These are phyloP conservation scores for Tuber borchii DNA, from an alignment of 495 filamentous ascomycete species.

Conservation along the genomic window DNA sequence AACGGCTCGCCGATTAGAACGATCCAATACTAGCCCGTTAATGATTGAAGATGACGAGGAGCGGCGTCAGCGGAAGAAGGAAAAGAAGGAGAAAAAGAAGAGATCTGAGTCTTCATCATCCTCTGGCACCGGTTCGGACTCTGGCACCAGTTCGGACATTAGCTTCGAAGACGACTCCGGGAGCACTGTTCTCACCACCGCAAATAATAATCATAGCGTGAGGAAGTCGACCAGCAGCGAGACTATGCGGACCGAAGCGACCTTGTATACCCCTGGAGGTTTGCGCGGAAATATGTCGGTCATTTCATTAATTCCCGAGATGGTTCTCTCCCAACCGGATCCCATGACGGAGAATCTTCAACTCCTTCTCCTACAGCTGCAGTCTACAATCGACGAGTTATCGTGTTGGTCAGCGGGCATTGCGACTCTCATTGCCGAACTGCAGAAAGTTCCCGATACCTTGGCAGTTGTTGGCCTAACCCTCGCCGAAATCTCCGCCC, in stretches of 20 bases:
- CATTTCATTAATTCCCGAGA: conserved; percentile 28
- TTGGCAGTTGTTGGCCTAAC: conserved; percentile 91
- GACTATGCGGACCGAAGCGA: conserved; percentile 20
- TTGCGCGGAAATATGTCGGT: conserved; percentile 24
- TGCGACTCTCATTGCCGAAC: conserved; percentile 69
- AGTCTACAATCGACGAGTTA: conserved; percentile 39
- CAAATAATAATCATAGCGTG: background rate
- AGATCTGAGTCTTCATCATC: conserved; percentile 16
- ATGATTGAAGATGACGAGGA: conserved; percentile 17
- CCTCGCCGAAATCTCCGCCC: conserved; percentile 78
- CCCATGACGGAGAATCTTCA: conserved; percentile 30
- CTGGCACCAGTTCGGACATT: conserved; percentile 4
- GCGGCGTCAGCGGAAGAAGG: conserved; percentile 26
- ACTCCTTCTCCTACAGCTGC: conserved; percentile 31
- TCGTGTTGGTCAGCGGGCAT: conserved; percentile 36
- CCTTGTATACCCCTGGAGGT: conserved; percentile 12
- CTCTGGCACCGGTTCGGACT: conserved; percentile 6
- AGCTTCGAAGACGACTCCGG: conserved; percentile 12
- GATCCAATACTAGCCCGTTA: background rate
- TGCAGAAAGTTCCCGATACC: conserved; percentile 86
- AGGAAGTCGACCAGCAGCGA: conserved; percentile 17
- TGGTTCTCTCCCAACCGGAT: conserved; percentile 27
- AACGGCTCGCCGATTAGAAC: background rate
- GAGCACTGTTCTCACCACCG: conserved; percentile 15
- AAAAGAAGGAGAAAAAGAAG: conserved; percentile 35